A percentile compares a stretch with the other conserved stretches of the same genome.
phyloP scores from a whole-genome alignment of 148 eudicot genomes.

The Silene uniflora region DNA sequence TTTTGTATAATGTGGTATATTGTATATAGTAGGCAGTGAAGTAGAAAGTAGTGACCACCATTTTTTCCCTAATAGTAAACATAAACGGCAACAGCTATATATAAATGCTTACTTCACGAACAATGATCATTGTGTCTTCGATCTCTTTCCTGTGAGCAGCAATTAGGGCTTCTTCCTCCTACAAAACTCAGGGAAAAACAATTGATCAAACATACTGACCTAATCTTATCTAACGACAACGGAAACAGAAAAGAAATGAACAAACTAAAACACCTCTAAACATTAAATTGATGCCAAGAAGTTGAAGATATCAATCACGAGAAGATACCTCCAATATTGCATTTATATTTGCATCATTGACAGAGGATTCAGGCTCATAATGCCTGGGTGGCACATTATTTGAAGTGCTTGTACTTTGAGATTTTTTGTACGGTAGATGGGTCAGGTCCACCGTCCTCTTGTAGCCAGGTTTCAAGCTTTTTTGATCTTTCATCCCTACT shows the following conservation, averaged over 20 bases:
- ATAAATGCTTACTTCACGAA: conserved; percentile 79
- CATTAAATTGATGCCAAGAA: background rate
- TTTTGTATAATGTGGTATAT: background rate
- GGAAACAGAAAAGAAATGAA: background rate
- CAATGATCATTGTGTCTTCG: conserved; percentile 99
- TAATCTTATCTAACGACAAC: background rate
- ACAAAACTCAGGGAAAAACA: conserved; percentile 18
- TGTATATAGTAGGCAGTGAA: too few species aligned
- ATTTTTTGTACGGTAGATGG: conserved; percentile 41
- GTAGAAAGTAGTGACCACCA: too few species aligned
- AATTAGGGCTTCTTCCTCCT: conserved; percentile 97
- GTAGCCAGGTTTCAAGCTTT: conserved; percentile 57
- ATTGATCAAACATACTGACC: background rate
- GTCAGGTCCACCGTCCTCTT: conserved; percentile 60
- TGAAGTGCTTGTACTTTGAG: conserved; percentile 41
- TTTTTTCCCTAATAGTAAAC: background rate
- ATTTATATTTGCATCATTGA: conserved; percentile 66
- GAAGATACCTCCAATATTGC: conserved; percentile 78
- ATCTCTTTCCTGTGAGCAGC: conserved; percentile 98
- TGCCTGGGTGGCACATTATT: conserved; percentile 42
- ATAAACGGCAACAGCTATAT: background rate
- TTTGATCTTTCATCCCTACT: conserved; percentile 73
- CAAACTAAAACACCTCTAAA: background rate
- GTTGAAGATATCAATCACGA: background rate
- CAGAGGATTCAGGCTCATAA: conserved; percentile 49